Percentiles rank a stretch among this genome's conserved stretches.
These are phyloP conservation scores for Lactarius deliciosus DNA, from an alignment of 768 basidiomycete genomes.

Conservation along the genomic window DNA sequence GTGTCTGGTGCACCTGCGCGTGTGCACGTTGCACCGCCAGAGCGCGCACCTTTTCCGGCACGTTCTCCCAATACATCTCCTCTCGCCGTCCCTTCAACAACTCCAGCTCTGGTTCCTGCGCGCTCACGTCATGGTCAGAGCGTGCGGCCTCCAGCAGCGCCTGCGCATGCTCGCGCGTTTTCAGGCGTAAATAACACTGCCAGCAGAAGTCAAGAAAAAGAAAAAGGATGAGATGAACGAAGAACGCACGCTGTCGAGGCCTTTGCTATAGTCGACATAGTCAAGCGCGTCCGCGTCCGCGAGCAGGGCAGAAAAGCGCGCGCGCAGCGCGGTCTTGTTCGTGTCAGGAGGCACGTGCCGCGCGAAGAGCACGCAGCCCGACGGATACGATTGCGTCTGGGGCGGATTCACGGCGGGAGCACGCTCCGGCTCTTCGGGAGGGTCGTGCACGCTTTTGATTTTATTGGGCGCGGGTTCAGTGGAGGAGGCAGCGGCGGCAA, in stretches of 20 bases:
- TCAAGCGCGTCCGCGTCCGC: constrained; percentile 49
- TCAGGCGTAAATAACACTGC: constrained; percentile 76
- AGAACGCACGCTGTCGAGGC: constrained; percentile 62
- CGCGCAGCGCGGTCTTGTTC: constrained; percentile 77
- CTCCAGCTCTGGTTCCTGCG: constrained; percentile 43
- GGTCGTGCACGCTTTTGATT: not conserved
- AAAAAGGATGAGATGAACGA: no score
- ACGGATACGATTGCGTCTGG: constrained; percentile 41
- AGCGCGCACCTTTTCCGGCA: constrained; percentile 67
- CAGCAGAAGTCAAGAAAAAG: not conserved
- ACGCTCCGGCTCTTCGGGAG: not conserved
- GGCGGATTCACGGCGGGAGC: not conserved
- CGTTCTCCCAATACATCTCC: constrained; percentile 75
- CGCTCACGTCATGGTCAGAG: constrained; percentile 37
- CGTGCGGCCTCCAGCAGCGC: constrained; percentile 41
- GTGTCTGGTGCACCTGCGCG: not conserved
- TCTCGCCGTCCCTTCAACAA: constrained; percentile 62
- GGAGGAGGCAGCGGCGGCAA: constrained; percentile 10
- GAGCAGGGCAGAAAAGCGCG: constrained; percentile 51
- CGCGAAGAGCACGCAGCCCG: constrained; percentile 65
- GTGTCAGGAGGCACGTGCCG: constrained; percentile 71
- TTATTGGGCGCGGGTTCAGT: not conserved
- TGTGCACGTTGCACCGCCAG: constrained; percentile 56
- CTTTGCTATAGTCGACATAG: constrained; percentile 79
- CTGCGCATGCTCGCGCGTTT: constrained; percentile 48